A percentile compares a stretch with the other conserved stretches of the same genome.
Conservation (phyloP, 306 rosid species). For the Vachellia pachyceras region DNA sequence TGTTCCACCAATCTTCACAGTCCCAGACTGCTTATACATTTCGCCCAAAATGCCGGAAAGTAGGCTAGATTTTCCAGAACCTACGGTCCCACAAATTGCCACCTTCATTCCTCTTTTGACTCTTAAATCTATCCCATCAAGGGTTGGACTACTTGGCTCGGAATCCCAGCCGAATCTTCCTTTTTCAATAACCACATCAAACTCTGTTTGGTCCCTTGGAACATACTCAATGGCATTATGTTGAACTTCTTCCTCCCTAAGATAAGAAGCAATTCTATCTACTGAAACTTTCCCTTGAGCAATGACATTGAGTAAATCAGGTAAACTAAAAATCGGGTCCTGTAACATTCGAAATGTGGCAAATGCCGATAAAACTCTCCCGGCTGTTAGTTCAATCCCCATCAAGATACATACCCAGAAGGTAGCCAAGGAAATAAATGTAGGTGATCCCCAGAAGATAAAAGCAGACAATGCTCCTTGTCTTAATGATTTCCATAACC, state of each 20-base stretch:
- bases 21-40: conserved; percentile 72
- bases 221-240: conserved; percentile 64
- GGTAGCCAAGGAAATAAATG: conserved; percentile 82
- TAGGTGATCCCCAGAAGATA: conserved; percentile 91
- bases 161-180: conserved; percentile 90
- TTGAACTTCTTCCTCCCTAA: conserved; percentile 81
- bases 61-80: conserved; percentile 89
- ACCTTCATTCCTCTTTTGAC: conserved; percentile 96
- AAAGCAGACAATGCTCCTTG: conserved; percentile 61
- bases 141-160: conserved; percentile 61
- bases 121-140: conserved; percentile 65
- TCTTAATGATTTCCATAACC: conserved; percentile 76
- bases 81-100: conserved; percentile 96
- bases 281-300: conserved; percentile 96
- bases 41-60: conserved; percentile 84
- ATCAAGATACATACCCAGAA: conserved; percentile 74
- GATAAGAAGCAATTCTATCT: conserved; percentile 77
- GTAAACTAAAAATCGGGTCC: conserved; percentile 86
- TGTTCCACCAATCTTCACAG: conserved; percentile 81
- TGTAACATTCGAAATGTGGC: conserved; percentile 95
- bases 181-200: conserved; percentile 61
- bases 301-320: conserved; percentile 79
- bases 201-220: conserved; percentile 60
- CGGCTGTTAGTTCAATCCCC: conserved; percentile 93
- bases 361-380: conserved; percentile 83